phyloP scores from a whole-genome alignment of 306 rosid genomes.

The Abrus pulchellus region DNA sequence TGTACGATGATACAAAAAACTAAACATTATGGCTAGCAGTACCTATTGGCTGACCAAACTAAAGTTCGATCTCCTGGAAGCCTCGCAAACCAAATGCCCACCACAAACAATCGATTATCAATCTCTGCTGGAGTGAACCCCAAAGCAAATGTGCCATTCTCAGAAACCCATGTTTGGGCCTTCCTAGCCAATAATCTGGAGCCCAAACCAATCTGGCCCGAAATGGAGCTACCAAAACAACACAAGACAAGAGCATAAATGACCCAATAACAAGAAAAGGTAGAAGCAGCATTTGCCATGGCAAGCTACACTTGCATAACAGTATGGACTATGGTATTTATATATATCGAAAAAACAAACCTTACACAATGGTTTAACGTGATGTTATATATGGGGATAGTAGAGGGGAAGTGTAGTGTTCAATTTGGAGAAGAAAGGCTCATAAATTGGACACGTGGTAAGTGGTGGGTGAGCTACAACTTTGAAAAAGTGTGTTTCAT shows the following conservation, averaged over 20 bases:
- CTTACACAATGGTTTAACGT: not conserved
- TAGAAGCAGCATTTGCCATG: conserved; percentile 47
- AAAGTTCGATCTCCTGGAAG: conserved; percentile 80
- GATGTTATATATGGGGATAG: conserved; percentile 28
- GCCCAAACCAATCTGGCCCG: conserved; percentile 64
- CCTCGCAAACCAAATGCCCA: conserved; percentile 85
- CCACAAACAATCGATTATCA: conserved; percentile 46
- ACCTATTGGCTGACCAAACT: conserved; percentile 90
- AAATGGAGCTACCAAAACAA: conserved; percentile 49
- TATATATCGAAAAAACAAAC: conserved; percentile 29
- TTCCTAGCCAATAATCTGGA: conserved; percentile 68
- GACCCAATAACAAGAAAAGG: conserved; percentile 29
- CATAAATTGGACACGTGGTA: conserved; percentile 52
- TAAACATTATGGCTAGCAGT: not conserved
- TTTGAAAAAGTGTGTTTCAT: conserved; percentile 61
- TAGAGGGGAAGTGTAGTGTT: conserved; percentile 35
- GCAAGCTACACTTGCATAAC: conserved; percentile 9
- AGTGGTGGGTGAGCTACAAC: conserved; percentile 78
- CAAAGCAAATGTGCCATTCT: conserved; percentile 85
- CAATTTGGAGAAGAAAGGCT: conserved; percentile 35
- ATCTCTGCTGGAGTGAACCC: conserved; percentile 69
- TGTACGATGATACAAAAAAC: not conserved
- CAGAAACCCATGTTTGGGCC: conserved; percentile 68
- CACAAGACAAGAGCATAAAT: conserved; percentile 44
- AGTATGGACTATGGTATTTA: conserved; percentile 4